These are phyloP conservation scores for Isatis lusitanica DNA, from an alignment of 441 rosid genomes.

Conservation along the genomic window DNA sequence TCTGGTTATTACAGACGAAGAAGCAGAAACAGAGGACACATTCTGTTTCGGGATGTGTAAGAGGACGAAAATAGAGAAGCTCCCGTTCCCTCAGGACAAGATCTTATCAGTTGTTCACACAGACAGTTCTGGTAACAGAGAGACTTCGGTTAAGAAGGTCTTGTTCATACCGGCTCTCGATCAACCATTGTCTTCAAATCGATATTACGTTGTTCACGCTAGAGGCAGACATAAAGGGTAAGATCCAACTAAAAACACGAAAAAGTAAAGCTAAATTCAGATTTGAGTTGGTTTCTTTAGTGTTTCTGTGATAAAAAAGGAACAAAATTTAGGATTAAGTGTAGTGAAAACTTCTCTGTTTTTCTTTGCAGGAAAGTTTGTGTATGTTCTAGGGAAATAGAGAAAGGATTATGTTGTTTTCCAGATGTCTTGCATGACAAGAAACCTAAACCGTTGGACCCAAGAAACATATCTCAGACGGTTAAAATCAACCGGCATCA, in stretches of 20 bases:
- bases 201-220: conserved; percentile 64
- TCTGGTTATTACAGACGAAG: conserved; percentile 55
- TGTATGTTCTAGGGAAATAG: conserved; percentile 48
- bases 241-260: not conserved
- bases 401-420: conserved; percentile 48
- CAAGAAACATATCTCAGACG: conserved; percentile 50
- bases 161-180: conserved; percentile 76
- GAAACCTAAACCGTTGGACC: conserved; percentile 54
- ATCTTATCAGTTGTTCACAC: conserved; percentile 48
- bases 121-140: conserved; percentile 41
- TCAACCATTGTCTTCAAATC: conserved; percentile 70
- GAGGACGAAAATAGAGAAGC: conserved; percentile 36
- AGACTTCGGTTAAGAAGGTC: conserved; percentile 44
- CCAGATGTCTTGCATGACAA: conserved; percentile 37
- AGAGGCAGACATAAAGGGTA: conserved; percentile 68
- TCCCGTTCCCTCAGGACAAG: conserved; percentile 61
- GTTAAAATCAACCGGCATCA: conserved; percentile 47
- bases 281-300: not conserved
- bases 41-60: conserved; percentile 50
- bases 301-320: not conserved
- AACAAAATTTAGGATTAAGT: not conserved
- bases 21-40: conserved; percentile 48
- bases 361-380: conserved; percentile 45
- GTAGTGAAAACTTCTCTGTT: not conserved
- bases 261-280: not conserved